Evolutionary conservation across 2,329 filamentous ascomycete species (phyloP), one percentile per base, ranked within the genome.

Genomic region (Colletotrichum salicis): DNA sequence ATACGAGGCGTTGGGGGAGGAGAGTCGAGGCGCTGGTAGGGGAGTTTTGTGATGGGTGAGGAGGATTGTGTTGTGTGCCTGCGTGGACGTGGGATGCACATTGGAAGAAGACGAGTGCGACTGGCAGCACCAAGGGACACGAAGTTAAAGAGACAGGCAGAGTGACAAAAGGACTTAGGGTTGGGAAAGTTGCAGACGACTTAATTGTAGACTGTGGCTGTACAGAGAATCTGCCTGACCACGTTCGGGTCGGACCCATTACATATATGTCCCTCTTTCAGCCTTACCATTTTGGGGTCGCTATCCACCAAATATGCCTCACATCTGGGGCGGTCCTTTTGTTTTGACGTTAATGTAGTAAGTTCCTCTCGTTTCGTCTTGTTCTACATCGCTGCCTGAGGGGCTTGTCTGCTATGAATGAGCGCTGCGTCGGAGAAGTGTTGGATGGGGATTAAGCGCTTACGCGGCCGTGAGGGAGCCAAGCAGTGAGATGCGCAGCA

Each of bases 71-170:
- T 33, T 27, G 48, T 59, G 48, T 72, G 62, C 35, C 64, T 73
- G 51, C 65, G 72, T 24, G 70, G 60, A n/a, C 64, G 65, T 33
- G 72, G 61, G 61, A 72, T 61, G 57, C 72, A 73, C 72, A 73
- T 73, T 69, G 64, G 69, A 57, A 8, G 56, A 48, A 27, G 55
- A 27, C n/a, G 27, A 33, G 2, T n/a, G 33, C 10, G 22, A 11
- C n/a, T 19, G 29, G 31, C 22, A 31, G 41, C 41, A 48, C 41
- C 41, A 48, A 48, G 41, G 41, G 19, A n/a, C 8, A 10, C 41
- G n/a, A 15, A 41, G 64, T 4, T n/a, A 27, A 31, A n/a, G 41
- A 51, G 41, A 15, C 29, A 24, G 29, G 13, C n/a, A 13, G 59
- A 48, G 41, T 24, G 10, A 45, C 29, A 12, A 22, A 22, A 3